phyloP scores from a whole-genome alignment of 83 land plant genomes.

The Diphasiastrum complanatum region DNA sequence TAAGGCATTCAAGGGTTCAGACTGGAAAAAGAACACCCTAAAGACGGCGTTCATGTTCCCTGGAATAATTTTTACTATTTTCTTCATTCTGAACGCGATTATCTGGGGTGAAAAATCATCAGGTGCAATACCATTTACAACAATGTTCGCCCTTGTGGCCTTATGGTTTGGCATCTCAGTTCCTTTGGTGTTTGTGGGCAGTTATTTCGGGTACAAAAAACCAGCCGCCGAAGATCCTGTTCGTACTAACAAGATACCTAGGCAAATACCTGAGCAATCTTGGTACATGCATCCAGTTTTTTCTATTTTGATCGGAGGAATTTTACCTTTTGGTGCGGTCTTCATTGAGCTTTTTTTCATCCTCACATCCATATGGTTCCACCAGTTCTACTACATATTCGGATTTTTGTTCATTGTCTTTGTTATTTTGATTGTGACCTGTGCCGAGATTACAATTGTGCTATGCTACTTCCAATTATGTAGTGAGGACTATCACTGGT shows the following conservation, averaged over 20 bases:
- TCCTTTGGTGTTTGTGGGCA: constrained; percentile 10
- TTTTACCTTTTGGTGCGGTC: too few species aligned
- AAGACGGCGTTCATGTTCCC: constrained; percentile 17
- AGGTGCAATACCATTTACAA: constrained; percentile 9
- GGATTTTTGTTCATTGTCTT: constrained; percentile 16
- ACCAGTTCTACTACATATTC: constrained; percentile 19
- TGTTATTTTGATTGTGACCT: constrained; percentile 9
- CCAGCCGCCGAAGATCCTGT: constrained; percentile 8
- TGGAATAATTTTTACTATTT: background rate
- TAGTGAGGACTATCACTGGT: constrained; percentile 18
- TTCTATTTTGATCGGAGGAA: constrained; percentile 9
- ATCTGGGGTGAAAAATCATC: constrained; percentile 16
- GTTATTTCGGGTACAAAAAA: constrained; percentile 9
- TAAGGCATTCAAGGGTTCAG: too few species aligned
- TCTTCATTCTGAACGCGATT: constrained; percentile 1
- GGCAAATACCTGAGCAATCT: too few species aligned
- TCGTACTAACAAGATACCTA: constrained; percentile 8
- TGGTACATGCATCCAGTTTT: constrained; percentile 13
- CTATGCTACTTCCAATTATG: constrained; percentile 17
- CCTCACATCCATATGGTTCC: too few species aligned
- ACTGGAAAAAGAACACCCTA: constrained; percentile 8
- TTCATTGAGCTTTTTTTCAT: too few species aligned
- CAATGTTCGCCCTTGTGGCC: constrained; percentile 10
- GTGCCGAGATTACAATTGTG: constrained; percentile 17
- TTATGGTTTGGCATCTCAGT: constrained; percentile 20